Percentiles rank a stretch among this genome's conserved stretches.
Conservation (phyloP, 1,284 basidiomycete species). For the Caloboletus firmus region DNA sequence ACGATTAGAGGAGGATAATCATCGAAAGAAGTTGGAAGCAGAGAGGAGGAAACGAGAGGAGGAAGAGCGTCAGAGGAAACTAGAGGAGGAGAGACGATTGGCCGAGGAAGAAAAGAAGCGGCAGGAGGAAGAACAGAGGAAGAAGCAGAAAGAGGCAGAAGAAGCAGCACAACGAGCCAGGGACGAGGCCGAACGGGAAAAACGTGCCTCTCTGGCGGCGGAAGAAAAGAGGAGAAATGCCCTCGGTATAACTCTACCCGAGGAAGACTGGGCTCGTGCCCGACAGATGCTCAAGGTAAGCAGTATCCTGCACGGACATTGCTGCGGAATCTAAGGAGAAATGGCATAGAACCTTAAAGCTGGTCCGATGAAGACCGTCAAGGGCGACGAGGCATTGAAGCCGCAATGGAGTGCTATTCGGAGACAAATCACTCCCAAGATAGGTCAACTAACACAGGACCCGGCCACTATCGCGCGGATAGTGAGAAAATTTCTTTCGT, state of each 20-base stretch:
- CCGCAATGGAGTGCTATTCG: conserved; percentile 64
- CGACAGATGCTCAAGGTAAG: conserved; percentile 60
- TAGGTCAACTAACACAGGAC: conserved; percentile 91
- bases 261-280: conserved; percentile 69
- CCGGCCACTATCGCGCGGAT: conserved; percentile 66
- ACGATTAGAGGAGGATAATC: conserved; percentile 62
- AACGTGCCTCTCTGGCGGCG: conserved; percentile 36
- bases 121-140: conserved; percentile 40
- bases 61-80: conserved; percentile 43
- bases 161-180: conserved; percentile 39
- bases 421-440: conserved; percentile 84
- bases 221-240: conserved; percentile 34
- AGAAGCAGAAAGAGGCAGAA: conserved; percentile 38
- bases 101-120: conserved; percentile 31
- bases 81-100: conserved; percentile 41
- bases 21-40: conserved; percentile 49
- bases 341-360: conserved; percentile 63
- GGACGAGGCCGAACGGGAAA: conserved; percentile 33
- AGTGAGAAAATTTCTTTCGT: conserved; percentile 45
- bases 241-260: conserved; percentile 52
- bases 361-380: conserved; percentile 73
- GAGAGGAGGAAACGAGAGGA: conserved; percentile 50
- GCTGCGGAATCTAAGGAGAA: conserved; percentile 24
- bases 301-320: conserved; percentile 12
- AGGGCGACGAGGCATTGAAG: conserved; percentile 58